Conservation (phyloP, 345 rosid species). For the rapeseed (Brassica napus) region DNA sequence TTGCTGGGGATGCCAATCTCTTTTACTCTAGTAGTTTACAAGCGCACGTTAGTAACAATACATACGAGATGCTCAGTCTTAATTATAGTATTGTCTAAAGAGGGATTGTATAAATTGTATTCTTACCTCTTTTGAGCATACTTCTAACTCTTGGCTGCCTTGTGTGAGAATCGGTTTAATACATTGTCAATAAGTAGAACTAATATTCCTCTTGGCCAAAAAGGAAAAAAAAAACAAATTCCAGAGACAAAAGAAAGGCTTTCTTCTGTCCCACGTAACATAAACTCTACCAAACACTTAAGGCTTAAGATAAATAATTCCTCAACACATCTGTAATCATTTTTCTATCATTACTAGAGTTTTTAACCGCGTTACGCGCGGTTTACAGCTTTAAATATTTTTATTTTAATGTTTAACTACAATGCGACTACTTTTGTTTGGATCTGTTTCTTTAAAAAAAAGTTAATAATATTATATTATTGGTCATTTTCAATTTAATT, state of each 20-base stretch:
- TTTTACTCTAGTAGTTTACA: background rate
- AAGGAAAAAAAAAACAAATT: background rate
- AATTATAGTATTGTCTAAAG: background rate
- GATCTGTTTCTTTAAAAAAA: no score
- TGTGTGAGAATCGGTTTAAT: background rate
- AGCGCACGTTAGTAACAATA: background rate
- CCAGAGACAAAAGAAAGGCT: conserved; percentile 1
- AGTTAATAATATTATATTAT: no score
- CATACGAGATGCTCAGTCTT: background rate
- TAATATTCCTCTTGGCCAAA: conserved; percentile 23
- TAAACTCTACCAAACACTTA: conserved; percentile 23
- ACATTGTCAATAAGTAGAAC: conserved; percentile 20
- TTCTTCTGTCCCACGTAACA: conserved; percentile 35
- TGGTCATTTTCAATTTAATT: no score
- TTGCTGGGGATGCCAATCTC: background rate
- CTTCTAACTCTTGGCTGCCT: background rate
- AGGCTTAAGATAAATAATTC: conserved; percentile 36
- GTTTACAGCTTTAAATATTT: no score
- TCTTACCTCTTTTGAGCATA: background rate
- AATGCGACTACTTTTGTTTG: no score
- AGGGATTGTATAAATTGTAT: background rate
- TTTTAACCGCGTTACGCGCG: no score
- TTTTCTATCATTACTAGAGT: conserved; percentile 19
- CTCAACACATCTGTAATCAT: conserved; percentile 14
- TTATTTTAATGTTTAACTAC: no score